Conservation (phyloP, 352 stramenopile genomes). For the Pythium sp. region DNA sequence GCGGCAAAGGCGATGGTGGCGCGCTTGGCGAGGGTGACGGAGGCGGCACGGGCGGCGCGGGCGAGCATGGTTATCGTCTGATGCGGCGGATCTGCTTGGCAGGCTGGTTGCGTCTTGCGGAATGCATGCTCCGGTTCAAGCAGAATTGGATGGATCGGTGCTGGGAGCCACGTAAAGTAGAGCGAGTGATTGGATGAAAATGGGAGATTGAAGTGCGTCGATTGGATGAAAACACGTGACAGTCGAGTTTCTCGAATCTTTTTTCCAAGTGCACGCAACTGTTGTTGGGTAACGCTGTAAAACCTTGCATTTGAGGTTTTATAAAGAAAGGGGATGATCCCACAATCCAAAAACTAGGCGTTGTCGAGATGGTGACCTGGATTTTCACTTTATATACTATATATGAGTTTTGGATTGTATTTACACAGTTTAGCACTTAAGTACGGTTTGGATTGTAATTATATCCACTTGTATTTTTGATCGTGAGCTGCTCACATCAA, state of each 20-base stretch:
- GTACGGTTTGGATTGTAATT: neutral
- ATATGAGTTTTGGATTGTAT: no score
- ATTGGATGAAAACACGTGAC: slow-evolving; percentile 5
- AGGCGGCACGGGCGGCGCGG: slow-evolving; percentile 37
- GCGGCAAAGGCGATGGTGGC: slow-evolving; percentile 15
- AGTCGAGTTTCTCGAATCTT: slow-evolving; percentile 13
- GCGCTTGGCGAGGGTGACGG: slow-evolving; percentile 26
- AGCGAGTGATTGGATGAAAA: neutral
- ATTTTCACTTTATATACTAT: no score
- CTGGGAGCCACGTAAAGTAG: slow-evolving; percentile 8
- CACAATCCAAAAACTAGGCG: neutral
- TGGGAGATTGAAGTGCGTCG: neutral
- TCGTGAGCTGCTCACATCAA: neutral
- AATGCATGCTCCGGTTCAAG: neutral
- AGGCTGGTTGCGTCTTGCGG: slow-evolving; percentile 8
- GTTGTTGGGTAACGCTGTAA: neutral
- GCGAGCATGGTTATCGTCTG: slow-evolving; percentile 32
- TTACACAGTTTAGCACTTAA: neutral
- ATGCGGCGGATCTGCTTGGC: slow-evolving; percentile 1
- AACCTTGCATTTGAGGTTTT: neutral
- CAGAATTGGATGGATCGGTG: neutral
- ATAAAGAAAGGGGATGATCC: neutral
- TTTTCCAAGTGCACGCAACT: neutral
- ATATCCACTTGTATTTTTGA: neutral
- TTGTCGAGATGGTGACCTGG: no score